phyloP scores from a whole-genome alignment of 139 green algal genomes.

The Chlamydomonas sp. region DNA sequence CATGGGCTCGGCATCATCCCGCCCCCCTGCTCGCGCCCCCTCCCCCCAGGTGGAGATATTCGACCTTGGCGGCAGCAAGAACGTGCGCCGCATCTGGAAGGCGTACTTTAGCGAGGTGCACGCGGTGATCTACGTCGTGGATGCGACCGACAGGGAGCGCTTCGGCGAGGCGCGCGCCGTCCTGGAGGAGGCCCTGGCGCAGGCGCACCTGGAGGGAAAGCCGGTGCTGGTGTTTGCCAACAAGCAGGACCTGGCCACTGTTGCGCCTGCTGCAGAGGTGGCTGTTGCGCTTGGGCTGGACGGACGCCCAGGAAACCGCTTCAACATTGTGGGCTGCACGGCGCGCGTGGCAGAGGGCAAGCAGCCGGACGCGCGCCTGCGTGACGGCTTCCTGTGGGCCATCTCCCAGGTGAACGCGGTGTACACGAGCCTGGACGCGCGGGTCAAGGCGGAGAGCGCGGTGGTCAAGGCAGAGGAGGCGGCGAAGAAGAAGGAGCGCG shows the following conservation, averaged over 20 bases:
- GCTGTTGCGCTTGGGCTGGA: constrained; percentile 3
- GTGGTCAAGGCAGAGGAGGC: constrained; percentile 28
- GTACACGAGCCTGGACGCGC: constrained; percentile 16
- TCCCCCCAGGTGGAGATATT: constrained; percentile 25
- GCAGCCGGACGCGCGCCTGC: constrained; percentile 17
- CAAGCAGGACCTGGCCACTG: constrained; percentile 47
- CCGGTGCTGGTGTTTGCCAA: constrained; percentile 48
- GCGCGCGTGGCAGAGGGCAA: constrained; percentile 10
- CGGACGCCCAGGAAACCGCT: constrained; percentile 21
- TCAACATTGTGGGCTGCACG: constrained; percentile 37
- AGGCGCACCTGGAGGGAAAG: constrained; percentile 12
- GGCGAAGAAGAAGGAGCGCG: constrained; percentile 34
- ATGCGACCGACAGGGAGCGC: constrained; percentile 37
- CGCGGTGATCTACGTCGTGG: constrained; percentile 42
- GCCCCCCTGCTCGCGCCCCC: not conserved
- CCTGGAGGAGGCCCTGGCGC: constrained; percentile 6
- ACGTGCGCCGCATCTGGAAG: constrained; percentile 47
- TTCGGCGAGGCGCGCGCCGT: constrained; percentile 34
- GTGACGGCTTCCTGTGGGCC: constrained; percentile 29
- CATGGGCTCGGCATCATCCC: not conserved
- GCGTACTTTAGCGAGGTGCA: constrained; percentile 50
- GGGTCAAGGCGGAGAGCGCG: constrained; percentile 18
- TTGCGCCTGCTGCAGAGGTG: constrained; percentile 22
- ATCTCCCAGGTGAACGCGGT: constrained; percentile 7
- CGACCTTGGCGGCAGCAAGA: constrained; percentile 45